Evolutionary conservation across 2,329 filamentous ascomycete species (phyloP), one percentile per base, ranked within the genome.

Genomic region (Aspergillus ochraceus): DNA sequence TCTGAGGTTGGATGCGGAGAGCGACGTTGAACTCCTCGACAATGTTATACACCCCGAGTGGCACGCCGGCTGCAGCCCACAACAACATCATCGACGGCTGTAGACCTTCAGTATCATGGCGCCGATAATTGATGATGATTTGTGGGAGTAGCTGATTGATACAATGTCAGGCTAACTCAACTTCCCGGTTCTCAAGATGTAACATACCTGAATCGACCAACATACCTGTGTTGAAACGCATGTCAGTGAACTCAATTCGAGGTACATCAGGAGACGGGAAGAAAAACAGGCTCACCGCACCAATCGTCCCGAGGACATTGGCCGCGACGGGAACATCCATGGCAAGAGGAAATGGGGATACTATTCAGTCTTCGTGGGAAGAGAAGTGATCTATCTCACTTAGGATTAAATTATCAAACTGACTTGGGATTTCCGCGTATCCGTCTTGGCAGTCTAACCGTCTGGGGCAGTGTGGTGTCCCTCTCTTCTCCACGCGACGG

Each of bases 21-120:
- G 83, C 82, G 46, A 85, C 68, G 61, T 83, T 85, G 73, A 84
- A 83, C 17, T 79, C 68, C 55, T 80, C 77, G 0, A 82, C 81
- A 39, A 85, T 84, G 63, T 84, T 85, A 70, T 86, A 86, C 12
- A 85, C 82, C 2, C 88, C 88, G 0, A 90, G 77, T 0, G 88
- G 88, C 0, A 90, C 84, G 0, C 88, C 88, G 1, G 88, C 88
- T 0, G 86, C 86, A 83, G 68, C 68, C 69, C 88, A 90, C 2
- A 90, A 79, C 70, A 90, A 83, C 87, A 90, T 90, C 88, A 90
- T 90, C 0, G 85, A 85, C 0, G 85, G 82, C 53, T 90, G 87
- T 0, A 90, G 78, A 0, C 88, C 88, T 0, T 79, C 83, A 1
- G 87, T 87, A 76, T 89, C 81, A 70, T 90, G 87, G 1, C 88